Conservation (phyloP, 2,329 filamentous ascomycete species). For the Hymenoscyphus infarciens region DNA sequence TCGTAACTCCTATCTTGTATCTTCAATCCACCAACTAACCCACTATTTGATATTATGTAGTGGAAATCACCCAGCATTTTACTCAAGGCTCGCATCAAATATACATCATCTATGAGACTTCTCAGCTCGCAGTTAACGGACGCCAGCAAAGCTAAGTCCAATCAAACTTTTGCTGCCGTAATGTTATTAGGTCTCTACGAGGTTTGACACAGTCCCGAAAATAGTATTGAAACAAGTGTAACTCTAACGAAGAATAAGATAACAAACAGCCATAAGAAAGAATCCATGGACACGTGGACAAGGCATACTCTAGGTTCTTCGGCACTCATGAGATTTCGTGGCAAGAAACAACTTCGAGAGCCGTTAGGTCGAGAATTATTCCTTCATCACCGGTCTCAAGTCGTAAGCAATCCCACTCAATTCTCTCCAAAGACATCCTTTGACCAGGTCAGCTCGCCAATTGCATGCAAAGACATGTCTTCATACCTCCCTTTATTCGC, state of each 20-base stretch:
- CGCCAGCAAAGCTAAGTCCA: slow-evolving; percentile 23
- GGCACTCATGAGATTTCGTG: slow-evolving; percentile 47
- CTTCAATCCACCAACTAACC: neutral
- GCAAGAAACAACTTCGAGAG: slow-evolving; percentile 45
- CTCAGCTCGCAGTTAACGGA: slow-evolving; percentile 21
- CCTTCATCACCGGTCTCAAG: slow-evolving; percentile 44
- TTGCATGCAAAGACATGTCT: slow-evolving; percentile 47
- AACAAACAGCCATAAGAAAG: slow-evolving; percentile 27
- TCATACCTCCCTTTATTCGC: slow-evolving; percentile 47
- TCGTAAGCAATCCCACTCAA: slow-evolving; percentile 17
- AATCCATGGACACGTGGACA: slow-evolving; percentile 50
- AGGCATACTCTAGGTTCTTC: slow-evolving; percentile 51
- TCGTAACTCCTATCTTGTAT: neutral
- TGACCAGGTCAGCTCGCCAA: slow-evolving; percentile 43
- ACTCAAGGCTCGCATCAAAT: slow-evolving; percentile 19
- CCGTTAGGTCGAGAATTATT: slow-evolving; percentile 50
- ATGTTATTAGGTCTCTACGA: slow-evolving; percentile 31
- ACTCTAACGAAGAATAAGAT: slow-evolving; percentile 18
- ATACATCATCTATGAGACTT: slow-evolving; percentile 22
- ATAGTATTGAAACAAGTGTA: slow-evolving; percentile 19
- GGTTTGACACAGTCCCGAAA: slow-evolving; percentile 18
- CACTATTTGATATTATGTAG: neutral
- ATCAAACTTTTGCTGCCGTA: slow-evolving; percentile 30
- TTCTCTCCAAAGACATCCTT: slow-evolving; percentile 28
- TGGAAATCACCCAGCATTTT: slow-evolving; percentile 24